Percentiles rank a stretch among this genome's conserved stretches.
Evolutionary conservation across 177 flowering plant genomes (phyloP).

Genomic region (Telopea speciosissima): DNA sequence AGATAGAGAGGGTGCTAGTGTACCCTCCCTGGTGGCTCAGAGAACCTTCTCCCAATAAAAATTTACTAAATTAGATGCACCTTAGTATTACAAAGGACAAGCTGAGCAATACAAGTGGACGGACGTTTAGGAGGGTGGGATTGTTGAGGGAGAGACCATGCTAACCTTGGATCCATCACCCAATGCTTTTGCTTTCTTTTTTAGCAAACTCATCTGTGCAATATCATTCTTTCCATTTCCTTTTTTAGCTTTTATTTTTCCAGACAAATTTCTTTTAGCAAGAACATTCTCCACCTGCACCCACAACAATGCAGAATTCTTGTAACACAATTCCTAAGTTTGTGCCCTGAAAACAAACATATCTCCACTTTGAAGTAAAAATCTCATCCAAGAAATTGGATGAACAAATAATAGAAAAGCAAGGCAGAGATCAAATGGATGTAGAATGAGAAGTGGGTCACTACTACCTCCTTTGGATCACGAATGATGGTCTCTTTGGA

Average conservation of each 20-base stretch:
- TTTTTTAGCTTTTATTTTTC: slow-evolving; percentile 40
- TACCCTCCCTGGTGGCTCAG: no score
- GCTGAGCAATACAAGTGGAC: slow-evolving; percentile 1
- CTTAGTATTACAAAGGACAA: not conserved
- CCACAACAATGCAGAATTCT: not conserved
- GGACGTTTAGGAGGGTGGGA: not conserved
- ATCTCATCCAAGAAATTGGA: not conserved
- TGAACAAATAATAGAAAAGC: not conserved
- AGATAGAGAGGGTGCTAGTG: no score
- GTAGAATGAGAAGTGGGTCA: not conserved
- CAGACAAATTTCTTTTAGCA: slow-evolving; percentile 32
- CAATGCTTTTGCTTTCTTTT: slow-evolving; percentile 51
- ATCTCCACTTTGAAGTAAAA: not conserved
- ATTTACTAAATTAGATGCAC: not conserved
- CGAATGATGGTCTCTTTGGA: slow-evolving; percentile 24
- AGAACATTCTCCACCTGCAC: slow-evolving; percentile 48
- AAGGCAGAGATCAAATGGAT: not conserved
- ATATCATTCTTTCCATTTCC: slow-evolving; percentile 33
- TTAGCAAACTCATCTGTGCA: slow-evolving; percentile 23
- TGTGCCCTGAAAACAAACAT: not conserved
- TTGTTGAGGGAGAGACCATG: not conserved
- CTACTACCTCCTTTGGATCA: slow-evolving; percentile 43
- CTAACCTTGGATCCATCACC: slow-evolving; percentile 63
- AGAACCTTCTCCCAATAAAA: not conserved
- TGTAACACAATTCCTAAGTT: not conserved